Conservation (phyloP, 345 rosid species). For the Gossypium thurberi region DNA sequence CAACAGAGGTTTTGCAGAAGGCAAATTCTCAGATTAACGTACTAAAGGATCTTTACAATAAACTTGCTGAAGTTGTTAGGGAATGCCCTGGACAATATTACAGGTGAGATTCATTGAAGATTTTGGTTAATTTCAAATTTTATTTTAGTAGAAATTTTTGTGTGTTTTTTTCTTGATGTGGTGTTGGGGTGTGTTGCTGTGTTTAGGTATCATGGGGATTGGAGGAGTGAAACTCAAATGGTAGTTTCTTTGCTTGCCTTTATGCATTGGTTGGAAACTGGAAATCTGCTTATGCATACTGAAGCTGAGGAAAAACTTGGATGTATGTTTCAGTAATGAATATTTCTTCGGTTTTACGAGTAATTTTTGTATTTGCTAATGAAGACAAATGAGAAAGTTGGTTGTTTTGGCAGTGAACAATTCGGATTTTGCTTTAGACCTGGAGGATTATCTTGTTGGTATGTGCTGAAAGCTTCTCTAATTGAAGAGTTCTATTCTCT, state of each 20-base stretch:
- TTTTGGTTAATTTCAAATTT: background rate
- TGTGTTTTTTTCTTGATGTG: background rate
- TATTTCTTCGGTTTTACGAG: background rate
- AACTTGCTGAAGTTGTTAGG: slow-evolving; percentile 47
- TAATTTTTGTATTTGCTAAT: background rate
- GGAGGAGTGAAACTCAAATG: slow-evolving; percentile 89
- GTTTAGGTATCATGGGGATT: slow-evolving; percentile 86
- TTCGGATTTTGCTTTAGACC: slow-evolving; percentile 63
- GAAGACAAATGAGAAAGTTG: background rate
- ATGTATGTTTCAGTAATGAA: slow-evolving; percentile 38
- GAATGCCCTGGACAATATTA: slow-evolving; percentile 75
- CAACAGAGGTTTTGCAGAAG: slow-evolving; percentile 67
- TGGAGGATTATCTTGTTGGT: slow-evolving; percentile 92
- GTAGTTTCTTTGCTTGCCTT: slow-evolving; percentile 81
- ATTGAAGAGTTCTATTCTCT: background rate
- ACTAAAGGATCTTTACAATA: slow-evolving; percentile 50
- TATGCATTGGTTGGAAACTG: slow-evolving; percentile 90
- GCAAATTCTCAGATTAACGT: slow-evolving; percentile 49
- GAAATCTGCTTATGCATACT: slow-evolving; percentile 59
- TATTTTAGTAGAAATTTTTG: background rate
- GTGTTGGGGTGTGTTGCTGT: slow-evolving; percentile 6
- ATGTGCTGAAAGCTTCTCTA: slow-evolving; percentile 12
- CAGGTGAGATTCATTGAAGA: slow-evolving; percentile 33
- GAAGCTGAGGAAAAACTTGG: slow-evolving; percentile 80
- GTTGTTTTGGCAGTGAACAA: slow-evolving; percentile 49